Evolutionary conservation across 2,329 filamentous ascomycete species (phyloP).

Genomic region (Fusarium sp.): DNA sequence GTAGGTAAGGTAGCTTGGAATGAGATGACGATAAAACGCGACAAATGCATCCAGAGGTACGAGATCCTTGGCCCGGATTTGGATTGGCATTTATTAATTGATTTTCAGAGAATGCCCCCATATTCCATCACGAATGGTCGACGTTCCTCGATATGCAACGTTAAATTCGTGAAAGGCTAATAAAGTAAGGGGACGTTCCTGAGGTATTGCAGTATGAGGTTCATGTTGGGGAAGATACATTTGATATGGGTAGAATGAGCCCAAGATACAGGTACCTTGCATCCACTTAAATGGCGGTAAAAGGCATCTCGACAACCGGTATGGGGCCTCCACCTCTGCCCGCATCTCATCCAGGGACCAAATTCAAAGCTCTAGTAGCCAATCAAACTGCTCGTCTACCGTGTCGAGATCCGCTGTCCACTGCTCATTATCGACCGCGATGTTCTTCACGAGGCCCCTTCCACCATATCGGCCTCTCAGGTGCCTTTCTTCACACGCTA

Average conservation of each 20-base stretch:
- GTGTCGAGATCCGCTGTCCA: slow-evolving; percentile 9
- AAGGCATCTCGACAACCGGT: slow-evolving; percentile 11
- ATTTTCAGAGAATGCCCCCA: slow-evolving; percentile 23
- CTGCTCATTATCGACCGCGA: slow-evolving; percentile 11
- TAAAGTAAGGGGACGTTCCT: slow-evolving; percentile 28
- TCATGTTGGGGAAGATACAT: slow-evolving; percentile 29
- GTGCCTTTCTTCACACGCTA: slow-evolving; percentile 19
- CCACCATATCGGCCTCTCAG: slow-evolving; percentile 32
- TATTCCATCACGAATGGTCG: slow-evolving; percentile 26
- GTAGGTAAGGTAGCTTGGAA: neutral
- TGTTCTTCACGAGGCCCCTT: slow-evolving; percentile 21
- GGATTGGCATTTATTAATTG: slow-evolving; percentile 23
- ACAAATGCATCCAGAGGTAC: neutral
- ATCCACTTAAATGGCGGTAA: slow-evolving; percentile 34
- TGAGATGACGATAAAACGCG: slow-evolving; percentile 3
- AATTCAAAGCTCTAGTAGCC: slow-evolving; percentile 12
- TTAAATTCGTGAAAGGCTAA: slow-evolving; percentile 25
- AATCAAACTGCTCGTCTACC: slow-evolving; percentile 15
- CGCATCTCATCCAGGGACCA: slow-evolving; percentile 34
- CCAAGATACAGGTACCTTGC: slow-evolving; percentile 14
- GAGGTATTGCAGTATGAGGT: slow-evolving; percentile 15
- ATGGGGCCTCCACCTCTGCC: slow-evolving; percentile 25
- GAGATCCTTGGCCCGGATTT: slow-evolving; percentile 22
- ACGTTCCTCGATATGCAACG: slow-evolving; percentile 33
- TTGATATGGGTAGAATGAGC: slow-evolving; percentile 1